phyloP scores from a whole-genome alignment of 768 basidiomycete genomes.

The Rhizopogon vesiculosus region DNA sequence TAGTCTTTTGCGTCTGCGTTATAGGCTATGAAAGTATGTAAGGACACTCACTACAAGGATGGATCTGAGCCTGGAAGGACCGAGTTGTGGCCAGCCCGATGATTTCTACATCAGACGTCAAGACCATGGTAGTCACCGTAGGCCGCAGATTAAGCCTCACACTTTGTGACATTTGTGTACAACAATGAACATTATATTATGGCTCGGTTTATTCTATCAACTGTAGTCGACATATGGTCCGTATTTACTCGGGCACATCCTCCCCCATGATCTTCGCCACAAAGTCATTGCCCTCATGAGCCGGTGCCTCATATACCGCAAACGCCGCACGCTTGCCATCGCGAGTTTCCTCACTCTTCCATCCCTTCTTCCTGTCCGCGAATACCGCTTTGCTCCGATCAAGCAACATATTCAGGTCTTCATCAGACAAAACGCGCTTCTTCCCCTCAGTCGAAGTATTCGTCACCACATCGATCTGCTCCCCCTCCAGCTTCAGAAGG shows the following conservation, averaged over 20 bases:
- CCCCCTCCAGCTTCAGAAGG: conserved; percentile 76
- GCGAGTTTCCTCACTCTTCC: conserved; percentile 44
- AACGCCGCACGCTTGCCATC: conserved; percentile 51
- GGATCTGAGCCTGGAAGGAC: too few relatives aligned
- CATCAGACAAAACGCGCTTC: conserved; percentile 72
- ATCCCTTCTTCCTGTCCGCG: conserved; percentile 62
- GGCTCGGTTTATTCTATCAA: too few relatives aligned
- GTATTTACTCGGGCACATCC: conserved; percentile 15
- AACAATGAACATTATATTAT: too few relatives aligned
- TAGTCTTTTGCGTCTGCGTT: not conserved
- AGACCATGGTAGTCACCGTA: too few relatives aligned
- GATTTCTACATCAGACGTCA: too few relatives aligned
- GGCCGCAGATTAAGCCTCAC: too few relatives aligned
- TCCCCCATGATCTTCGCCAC: conserved; percentile 67
- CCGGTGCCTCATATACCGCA: conserved; percentile 71
- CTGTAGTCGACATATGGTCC: too few relatives aligned
- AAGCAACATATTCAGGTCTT: conserved; percentile 74
- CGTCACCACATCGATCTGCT: conserved; percentile 85
- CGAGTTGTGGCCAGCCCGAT: too few relatives aligned
- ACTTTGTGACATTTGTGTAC: too few relatives aligned
- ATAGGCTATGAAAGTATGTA: too few relatives aligned
- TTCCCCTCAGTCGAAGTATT: conserved; percentile 61
- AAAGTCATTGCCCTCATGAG: conserved; percentile 59
- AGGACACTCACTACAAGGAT: too few relatives aligned
- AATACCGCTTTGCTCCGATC: conserved; percentile 79